Conservation (phyloP, 2,329 filamentous ascomycete genomes). For the Pseudogymnoascus sp. region DNA sequence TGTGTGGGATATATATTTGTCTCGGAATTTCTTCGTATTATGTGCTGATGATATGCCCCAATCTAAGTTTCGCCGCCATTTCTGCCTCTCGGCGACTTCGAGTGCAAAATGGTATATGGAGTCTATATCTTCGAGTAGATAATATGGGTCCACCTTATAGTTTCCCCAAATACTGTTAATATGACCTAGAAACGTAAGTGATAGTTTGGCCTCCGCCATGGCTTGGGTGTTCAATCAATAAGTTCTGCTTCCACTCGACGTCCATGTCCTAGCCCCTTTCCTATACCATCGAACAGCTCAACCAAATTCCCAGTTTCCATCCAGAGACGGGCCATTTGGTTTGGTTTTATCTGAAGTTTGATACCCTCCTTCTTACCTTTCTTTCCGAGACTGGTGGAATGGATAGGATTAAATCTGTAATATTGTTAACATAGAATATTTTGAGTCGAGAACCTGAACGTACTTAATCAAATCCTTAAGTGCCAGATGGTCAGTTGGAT, state of each 20-base stretch:
- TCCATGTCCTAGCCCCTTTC: not conserved
- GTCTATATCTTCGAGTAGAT: not conserved
- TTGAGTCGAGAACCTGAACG: constrained; percentile 1
- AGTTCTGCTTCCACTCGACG: not conserved
- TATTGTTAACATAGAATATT: constrained; percentile 11
- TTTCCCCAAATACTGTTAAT: not conserved
- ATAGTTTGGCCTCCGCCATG: not conserved
- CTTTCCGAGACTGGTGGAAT: constrained; percentile 14
- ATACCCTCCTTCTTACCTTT: constrained; percentile 26
- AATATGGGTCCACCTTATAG: not conserved
- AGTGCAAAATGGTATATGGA: not conserved
- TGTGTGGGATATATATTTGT: not conserved
- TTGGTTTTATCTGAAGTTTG: constrained; percentile 31
- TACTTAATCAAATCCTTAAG: not conserved
- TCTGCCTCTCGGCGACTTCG: not conserved
- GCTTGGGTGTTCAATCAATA: not conserved
- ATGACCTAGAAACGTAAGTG: not conserved
- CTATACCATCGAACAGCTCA: not conserved
- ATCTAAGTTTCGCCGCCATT: not conserved
- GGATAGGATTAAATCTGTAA: constrained; percentile 16
- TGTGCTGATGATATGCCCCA: not conserved
- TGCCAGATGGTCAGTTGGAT: constrained; percentile 12
- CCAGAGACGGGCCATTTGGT: constrained; percentile 9
- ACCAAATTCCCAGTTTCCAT: constrained; percentile 8
- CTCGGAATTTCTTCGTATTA: not conserved